Conservation (phyloP, 139 green algal genomes). For the Chlamydomonas sp. region DNA sequence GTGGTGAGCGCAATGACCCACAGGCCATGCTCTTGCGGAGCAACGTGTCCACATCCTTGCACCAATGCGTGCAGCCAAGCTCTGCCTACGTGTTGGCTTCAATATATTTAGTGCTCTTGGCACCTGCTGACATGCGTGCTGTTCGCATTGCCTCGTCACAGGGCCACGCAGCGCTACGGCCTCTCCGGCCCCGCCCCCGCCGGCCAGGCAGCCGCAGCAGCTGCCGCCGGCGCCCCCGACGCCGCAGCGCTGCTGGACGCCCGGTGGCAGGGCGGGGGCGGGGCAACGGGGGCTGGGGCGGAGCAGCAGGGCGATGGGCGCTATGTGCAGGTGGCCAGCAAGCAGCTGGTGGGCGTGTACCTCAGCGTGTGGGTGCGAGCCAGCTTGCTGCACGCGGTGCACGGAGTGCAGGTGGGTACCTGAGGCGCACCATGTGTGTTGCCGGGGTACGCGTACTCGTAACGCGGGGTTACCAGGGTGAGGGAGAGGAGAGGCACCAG, state of each 20-base stretch:
- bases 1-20: constrained; percentile 36
- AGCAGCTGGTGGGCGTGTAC: constrained; percentile 91
- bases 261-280: constrained; percentile 22
- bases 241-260: neutral
- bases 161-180: constrained; percentile 16
- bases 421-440: too few relatives aligned
- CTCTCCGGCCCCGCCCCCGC: neutral
- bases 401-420: constrained; percentile 61
- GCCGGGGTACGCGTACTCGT: too few relatives aligned
- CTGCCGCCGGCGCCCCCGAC: neutral
- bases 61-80: too few relatives aligned
- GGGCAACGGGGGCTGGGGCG: constrained; percentile 11
- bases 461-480: too few relatives aligned
- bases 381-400: constrained; percentile 67
- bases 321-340: constrained; percentile 72
- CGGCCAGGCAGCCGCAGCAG: neutral
- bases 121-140: too few relatives aligned
- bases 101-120: too few relatives aligned
- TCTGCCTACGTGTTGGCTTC: too few relatives aligned
- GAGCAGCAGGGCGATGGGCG: neutral
- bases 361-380: constrained; percentile 85
- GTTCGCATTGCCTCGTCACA: neutral
- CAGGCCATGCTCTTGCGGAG: too few relatives aligned
- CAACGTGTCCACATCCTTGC: too few relatives aligned
- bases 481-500: too few relatives aligned